Conservation (phyloP, 139 green algal species). For the Chlorella sorokiniana region DNA sequence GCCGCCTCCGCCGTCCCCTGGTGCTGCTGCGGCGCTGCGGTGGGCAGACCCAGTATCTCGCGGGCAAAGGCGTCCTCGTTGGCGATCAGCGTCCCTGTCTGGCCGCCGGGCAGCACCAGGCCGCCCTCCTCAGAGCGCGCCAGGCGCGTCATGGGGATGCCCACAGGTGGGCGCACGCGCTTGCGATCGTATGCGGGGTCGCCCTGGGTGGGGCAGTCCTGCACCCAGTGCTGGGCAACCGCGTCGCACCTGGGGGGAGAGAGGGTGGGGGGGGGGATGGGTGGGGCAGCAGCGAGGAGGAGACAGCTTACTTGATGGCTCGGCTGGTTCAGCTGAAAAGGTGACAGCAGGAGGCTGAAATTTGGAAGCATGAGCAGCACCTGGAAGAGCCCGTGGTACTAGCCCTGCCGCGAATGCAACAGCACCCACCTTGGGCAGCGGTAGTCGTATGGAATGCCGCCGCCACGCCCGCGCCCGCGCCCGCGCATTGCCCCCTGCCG, state of each 20-base stretch:
- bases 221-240: conserved; percentile 56
- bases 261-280: not conserved
- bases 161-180: conserved; percentile 59
- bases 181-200: conserved; percentile 63
- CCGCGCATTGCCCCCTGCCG: conserved; percentile 44
- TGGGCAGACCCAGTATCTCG: conserved; percentile 55
- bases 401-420: not conserved
- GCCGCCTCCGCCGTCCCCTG: not conserved
- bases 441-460: conserved; percentile 35
- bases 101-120: conserved; percentile 65
- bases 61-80: conserved; percentile 59
- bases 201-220: conserved; percentile 78
- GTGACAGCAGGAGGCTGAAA: too few relatives aligned
- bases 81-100: conserved; percentile 55
- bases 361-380: too few relatives aligned
- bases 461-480: conserved; percentile 32
- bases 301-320: too few relatives aligned
- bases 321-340: too few relatives aligned
- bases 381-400: too few relatives aligned
- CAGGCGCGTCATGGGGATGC: conserved; percentile 69
- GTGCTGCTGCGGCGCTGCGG: not conserved
- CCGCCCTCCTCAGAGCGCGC: conserved; percentile 54
- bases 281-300: not conserved
- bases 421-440: conserved; percentile 37
- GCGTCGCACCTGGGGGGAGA: conserved; percentile 35